phyloP scores from a whole-genome alignment of 371 early-diverging fungal species.

The Mortierella sp. region DNA sequence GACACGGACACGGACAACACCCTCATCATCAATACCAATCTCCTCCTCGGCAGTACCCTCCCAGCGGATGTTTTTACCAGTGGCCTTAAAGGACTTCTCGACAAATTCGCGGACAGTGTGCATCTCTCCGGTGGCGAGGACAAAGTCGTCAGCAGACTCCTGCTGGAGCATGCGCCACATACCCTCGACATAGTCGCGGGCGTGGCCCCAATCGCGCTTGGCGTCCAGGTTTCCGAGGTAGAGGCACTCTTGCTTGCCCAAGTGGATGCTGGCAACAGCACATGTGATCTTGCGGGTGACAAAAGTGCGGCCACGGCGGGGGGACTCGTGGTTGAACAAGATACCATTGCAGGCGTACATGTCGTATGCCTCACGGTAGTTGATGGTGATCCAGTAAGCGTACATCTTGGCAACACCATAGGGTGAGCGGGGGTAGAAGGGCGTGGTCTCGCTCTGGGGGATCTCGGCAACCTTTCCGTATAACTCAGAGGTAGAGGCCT shows the following conservation, averaged over 20 bases:
- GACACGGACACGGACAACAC: slow-evolving; percentile 77
- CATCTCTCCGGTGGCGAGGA: slow-evolving; percentile 89
- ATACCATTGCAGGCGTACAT: slow-evolving; percentile 92
- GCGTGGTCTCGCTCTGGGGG: slow-evolving; percentile 90
- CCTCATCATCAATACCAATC: slow-evolving; percentile 80
- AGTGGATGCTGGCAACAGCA: slow-evolving; percentile 85
- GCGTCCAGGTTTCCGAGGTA: slow-evolving; percentile 90
- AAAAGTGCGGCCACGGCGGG: slow-evolving; percentile 89
- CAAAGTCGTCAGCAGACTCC: slow-evolving; percentile 84
- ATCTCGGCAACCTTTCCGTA: slow-evolving; percentile 89
- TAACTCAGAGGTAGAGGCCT: slow-evolving; percentile 86
- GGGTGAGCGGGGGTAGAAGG: slow-evolving; percentile 91
- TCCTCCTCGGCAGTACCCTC: slow-evolving; percentile 83
- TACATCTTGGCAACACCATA: slow-evolving; percentile 92
- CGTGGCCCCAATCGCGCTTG: slow-evolving; percentile 94
- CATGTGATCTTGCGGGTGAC: slow-evolving; percentile 92
- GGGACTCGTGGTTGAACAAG: slow-evolving; percentile 92
- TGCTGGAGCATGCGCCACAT: slow-evolving; percentile 96
- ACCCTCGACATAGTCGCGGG: slow-evolving; percentile 89
- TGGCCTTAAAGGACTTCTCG: slow-evolving; percentile 83
- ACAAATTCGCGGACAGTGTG: slow-evolving; percentile 88
- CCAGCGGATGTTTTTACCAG: slow-evolving; percentile 81
- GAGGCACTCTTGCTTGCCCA: slow-evolving; percentile 80
- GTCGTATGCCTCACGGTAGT: slow-evolving; percentile 88
- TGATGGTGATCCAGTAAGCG: slow-evolving; percentile 87